phyloP scores from a whole-genome alignment of 345 rosid genomes.

The Hibiscus trionum region DNA sequence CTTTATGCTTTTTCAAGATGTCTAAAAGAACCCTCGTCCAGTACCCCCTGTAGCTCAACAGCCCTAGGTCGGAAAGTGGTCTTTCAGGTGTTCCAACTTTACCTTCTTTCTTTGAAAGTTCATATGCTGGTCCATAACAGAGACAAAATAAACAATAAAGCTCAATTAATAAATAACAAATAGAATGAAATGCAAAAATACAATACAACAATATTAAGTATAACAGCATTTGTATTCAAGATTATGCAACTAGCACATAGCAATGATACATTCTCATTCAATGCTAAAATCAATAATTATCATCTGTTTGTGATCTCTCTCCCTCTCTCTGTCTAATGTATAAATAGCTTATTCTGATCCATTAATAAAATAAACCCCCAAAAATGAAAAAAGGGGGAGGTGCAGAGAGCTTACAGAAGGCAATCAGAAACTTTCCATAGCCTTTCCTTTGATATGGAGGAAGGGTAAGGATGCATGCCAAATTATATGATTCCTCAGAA shows the following conservation, averaged over 20 bases:
- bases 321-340: no score
- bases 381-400: background rate
- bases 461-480: constrained; percentile 95
- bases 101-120: constrained; percentile 97
- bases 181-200: background rate
- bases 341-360: background rate
- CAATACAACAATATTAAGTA: background rate
- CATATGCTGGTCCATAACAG: constrained; percentile 64
- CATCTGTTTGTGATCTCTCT: no score
- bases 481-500: constrained; percentile 92
- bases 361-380: background rate
- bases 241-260: no score
- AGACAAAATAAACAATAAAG: constrained; percentile 3
- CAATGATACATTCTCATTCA: no score
- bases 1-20: constrained; percentile 96
- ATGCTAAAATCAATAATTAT: no score
- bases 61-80: constrained; percentile 95
- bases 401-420: constrained; percentile 68
- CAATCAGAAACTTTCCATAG: constrained; percentile 91
- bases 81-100: constrained; percentile 99
- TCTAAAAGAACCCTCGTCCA: constrained; percentile 95
- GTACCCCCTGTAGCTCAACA: constrained; percentile 94
- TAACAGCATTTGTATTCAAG: background rate
- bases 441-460: constrained; percentile 99
- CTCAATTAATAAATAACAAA: background rate